phyloP scores from a whole-genome alignment of 345 rosid genomes.

The Erucastrum elatum region DNA sequence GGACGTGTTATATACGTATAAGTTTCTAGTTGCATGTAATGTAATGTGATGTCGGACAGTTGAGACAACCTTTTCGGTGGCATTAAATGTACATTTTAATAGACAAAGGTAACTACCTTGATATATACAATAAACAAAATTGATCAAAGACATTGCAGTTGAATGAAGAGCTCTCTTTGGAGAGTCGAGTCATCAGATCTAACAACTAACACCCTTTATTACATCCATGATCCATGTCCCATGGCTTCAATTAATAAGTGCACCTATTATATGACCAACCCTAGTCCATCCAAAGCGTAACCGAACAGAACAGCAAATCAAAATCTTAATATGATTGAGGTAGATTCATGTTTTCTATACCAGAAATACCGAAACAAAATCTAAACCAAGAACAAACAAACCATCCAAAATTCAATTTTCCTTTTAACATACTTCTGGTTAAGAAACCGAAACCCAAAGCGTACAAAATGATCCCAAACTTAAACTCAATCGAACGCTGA shows the following conservation, averaged over 20 bases:
- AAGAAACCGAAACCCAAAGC: background rate
- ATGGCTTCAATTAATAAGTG: background rate
- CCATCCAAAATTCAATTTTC: background rate
- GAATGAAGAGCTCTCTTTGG: background rate
- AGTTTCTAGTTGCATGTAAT: background rate
- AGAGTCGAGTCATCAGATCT: slow-evolving; percentile 15
- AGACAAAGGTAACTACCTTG: background rate
- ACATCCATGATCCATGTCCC: slow-evolving; percentile 1
- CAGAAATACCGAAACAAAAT: background rate
- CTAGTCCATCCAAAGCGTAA: background rate
- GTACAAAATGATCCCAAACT: slow-evolving; percentile 1
- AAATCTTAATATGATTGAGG: background rate
- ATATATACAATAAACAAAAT: background rate
- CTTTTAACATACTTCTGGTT: background rate
- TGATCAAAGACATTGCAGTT: background rate
- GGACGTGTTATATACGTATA: slow-evolving; percentile 26
- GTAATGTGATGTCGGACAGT: background rate
- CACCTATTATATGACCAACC: background rate
- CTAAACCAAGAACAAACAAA: background rate
- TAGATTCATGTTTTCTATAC: background rate
- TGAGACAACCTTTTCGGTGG: slow-evolving; percentile 15
- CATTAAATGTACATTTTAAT: background rate
- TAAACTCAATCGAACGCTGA: background rate
- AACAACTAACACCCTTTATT: slow-evolving; percentile 30
- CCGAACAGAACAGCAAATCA: background rate